Evolutionary conservation across 495 filamentous ascomycete genomes (phyloP).

Genomic region (Rostrohypoxylon terebratum): DNA sequence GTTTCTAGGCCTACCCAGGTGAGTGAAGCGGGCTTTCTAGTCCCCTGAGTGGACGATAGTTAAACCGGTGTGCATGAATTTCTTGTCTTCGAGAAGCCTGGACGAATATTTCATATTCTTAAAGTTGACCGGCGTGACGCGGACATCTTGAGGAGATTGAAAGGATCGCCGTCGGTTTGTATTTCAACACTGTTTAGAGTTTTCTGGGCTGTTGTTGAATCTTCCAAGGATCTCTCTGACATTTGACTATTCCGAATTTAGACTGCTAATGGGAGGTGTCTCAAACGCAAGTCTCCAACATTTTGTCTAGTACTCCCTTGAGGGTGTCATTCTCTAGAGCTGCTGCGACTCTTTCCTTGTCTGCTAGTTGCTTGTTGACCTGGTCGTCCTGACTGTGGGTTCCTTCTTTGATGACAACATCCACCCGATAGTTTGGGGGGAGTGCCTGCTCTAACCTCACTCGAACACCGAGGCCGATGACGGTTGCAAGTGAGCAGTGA

Average conservation of each 20-base stretch:
- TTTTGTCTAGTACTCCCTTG: constrained; percentile 87
- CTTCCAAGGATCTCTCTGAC: background rate
- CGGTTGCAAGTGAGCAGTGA: constrained; percentile 94
- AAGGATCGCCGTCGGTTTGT: background rate
- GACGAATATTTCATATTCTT: constrained; percentile 20
- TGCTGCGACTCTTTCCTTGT: constrained; percentile 96
- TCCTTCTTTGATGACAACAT: constrained; percentile 94
- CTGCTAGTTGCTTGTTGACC: constrained; percentile 93
- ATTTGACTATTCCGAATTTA: constrained; percentile 10
- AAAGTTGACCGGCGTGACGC: constrained; percentile 8
- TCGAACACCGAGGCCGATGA: constrained; percentile 93
- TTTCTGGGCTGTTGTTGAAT: constrained; percentile 5
- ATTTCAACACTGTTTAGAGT: background rate
- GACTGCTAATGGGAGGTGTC: background rate
- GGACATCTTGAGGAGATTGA: background rate
- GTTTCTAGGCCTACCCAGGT: constrained; percentile 25
- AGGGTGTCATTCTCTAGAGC: constrained; percentile 94
- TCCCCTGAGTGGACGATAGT: constrained; percentile 12
- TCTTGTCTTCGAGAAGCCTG: constrained; percentile 25
- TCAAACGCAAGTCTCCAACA: constrained; percentile 82
- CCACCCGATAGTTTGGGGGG: constrained; percentile 90
- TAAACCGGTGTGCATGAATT: constrained; percentile 25
- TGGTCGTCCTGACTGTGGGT: constrained; percentile 95
- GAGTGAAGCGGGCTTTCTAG: background rate
- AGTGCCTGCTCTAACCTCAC: constrained; percentile 90